Evolutionary conservation across 306 rosid genomes (phyloP).

Genomic region (Prunus kanzakura): DNA sequence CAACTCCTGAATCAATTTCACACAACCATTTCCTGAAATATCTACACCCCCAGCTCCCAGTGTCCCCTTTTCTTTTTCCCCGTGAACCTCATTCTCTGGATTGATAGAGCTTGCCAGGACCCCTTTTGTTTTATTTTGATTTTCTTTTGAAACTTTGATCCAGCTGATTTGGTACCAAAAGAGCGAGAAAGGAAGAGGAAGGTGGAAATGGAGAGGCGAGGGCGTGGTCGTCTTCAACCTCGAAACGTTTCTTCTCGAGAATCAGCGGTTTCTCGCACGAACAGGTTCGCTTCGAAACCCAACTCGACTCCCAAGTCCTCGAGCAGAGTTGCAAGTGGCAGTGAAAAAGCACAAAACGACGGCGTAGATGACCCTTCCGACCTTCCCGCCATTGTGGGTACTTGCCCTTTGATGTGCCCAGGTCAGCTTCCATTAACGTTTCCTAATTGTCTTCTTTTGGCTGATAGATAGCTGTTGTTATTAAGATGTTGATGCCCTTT

Average conservation of each 20-base stretch:
- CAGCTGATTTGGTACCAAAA: not conserved
- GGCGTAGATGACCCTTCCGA: slow-evolving; percentile 21
- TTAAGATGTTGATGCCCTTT: not conserved
- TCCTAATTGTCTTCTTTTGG: too few species aligned
- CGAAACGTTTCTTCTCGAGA: not conserved
- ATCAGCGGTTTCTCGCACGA: not conserved
- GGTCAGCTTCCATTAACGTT: slow-evolving; percentile 36
- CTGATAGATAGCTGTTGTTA: not conserved
- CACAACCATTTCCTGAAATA: too few species aligned
- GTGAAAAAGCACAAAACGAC: slow-evolving; percentile 5
- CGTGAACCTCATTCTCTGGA: too few species aligned
- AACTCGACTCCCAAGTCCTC: not conserved
- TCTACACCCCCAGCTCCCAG: too few species aligned
- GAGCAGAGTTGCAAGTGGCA: not conserved
- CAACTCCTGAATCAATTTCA: too few species aligned
- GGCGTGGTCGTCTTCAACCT: slow-evolving; percentile 11
- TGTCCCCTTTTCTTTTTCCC: too few species aligned
- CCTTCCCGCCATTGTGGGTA: slow-evolving; percentile 44
- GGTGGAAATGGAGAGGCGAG: not conserved
- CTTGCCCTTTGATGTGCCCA: slow-evolving; percentile 88
- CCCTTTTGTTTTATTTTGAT: too few species aligned
- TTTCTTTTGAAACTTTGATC: too few species aligned
- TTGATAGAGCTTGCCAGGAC: too few species aligned
- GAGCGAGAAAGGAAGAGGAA: not conserved
- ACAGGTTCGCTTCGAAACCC: not conserved